These are phyloP conservation scores for Echites panduratus DNA, from an alignment of 257 asterid genomes.

Conservation along the genomic window DNA sequence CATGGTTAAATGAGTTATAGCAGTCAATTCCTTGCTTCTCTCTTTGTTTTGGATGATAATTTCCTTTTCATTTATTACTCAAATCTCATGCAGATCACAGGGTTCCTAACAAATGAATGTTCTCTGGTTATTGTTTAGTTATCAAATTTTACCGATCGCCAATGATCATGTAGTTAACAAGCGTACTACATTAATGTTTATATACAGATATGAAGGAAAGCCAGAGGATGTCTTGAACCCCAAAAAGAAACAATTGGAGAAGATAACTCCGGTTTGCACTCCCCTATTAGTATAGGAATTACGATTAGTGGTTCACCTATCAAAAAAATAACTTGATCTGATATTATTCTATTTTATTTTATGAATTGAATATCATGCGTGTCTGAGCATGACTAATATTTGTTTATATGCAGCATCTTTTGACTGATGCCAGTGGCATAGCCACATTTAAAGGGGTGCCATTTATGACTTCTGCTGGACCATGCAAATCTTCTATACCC, in stretches of 20 bases:
- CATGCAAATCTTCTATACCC: conserved; percentile 72
- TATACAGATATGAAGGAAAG: conserved; percentile 64
- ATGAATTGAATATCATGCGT: background rate
- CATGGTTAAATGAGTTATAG: background rate
- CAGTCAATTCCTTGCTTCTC: background rate
- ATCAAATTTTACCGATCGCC: background rate
- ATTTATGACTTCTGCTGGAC: conserved; percentile 86
- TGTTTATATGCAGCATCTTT: conserved; percentile 60
- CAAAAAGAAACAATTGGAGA: conserved; percentile 94
- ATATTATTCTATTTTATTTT: background rate
- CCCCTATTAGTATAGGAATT: background rate
- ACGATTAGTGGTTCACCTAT: background rate
- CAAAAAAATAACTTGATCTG: background rate
- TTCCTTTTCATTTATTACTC: background rate
- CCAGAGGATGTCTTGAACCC: conserved; percentile 94
- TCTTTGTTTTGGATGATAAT: background rate
- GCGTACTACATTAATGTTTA: background rate
- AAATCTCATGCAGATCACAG: background rate
- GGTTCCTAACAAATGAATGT: background rate
- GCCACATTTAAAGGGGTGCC: conserved; percentile 87
- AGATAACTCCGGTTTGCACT: conserved; percentile 68
- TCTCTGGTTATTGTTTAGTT: background rate
- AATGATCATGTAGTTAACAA: background rate
- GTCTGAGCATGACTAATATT: background rate
- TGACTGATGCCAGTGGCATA: conserved; percentile 64